Evolutionary conservation across 192 early-diverging fungal species (phyloP).

Genomic region (Coemansia sp.): DNA sequence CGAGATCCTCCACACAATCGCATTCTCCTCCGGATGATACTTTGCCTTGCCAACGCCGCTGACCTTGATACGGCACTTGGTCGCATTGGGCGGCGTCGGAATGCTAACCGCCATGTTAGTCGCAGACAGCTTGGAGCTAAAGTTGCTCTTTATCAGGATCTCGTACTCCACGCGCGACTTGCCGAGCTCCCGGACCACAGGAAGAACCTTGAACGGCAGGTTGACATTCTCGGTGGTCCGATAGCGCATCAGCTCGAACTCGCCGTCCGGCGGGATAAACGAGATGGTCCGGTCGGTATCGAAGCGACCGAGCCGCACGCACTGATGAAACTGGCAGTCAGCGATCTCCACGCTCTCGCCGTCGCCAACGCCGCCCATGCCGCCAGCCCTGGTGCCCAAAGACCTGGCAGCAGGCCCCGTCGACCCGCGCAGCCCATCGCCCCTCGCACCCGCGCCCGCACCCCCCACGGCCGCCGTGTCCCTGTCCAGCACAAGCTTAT

Average conservation of each 20-base stretch:
- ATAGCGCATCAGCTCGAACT: constrained; percentile 96
- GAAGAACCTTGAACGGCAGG: constrained; percentile 92
- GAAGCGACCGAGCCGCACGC: constrained; percentile 90
- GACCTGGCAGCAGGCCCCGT: not conserved
- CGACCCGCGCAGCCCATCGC: not conserved
- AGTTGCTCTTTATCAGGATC: constrained; percentile 85
- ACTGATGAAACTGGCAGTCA: constrained; percentile 98
- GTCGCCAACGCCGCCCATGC: constrained; percentile 29
- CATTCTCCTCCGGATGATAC: constrained; percentile 91
- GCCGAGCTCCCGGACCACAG: constrained; percentile 84
- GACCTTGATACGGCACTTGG: constrained; percentile 76
- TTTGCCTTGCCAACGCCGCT: constrained; percentile 81
- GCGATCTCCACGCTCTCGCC: constrained; percentile 82
- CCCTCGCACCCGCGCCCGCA: constrained; percentile 10
- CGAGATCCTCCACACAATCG: constrained; percentile 90
- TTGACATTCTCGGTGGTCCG: constrained; percentile 94
- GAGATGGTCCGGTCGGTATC: constrained; percentile 91
- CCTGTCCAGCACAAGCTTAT: constrained; percentile 84
- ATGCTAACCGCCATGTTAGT: constrained; percentile 85
- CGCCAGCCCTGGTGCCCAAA: constrained; percentile 17
- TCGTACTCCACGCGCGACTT: constrained; percentile 84
- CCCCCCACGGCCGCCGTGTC: constrained; percentile 42
- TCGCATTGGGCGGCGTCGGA: constrained; percentile 89
- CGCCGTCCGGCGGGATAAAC: constrained; percentile 96
- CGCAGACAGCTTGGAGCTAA: constrained; percentile 81